Conservation (phyloP, 2,329 filamentous ascomycete species). For the Pestalotiopsis sp. region DNA sequence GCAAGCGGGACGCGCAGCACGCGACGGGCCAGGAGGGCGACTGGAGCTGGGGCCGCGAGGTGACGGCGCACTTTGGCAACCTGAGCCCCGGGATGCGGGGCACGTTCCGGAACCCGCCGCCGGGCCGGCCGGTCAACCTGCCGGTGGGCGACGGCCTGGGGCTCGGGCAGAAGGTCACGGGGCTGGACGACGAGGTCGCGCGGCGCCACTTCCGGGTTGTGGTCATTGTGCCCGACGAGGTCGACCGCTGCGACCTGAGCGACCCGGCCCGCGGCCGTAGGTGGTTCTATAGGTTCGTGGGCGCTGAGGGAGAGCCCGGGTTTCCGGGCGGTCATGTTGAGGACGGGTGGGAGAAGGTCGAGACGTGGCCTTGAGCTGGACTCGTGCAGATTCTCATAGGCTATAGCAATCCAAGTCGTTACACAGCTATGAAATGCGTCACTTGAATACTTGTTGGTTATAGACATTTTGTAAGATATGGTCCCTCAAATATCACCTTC, state of each 20-base stretch:
- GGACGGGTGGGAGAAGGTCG: constrained; percentile 66
- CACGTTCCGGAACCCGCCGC: constrained; percentile 72
- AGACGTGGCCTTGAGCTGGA: constrained; percentile 64
- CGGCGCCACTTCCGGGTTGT: constrained; percentile 79
- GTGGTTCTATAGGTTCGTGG: constrained; percentile 66
- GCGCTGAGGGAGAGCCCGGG: constrained; percentile 30
- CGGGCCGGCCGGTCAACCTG: constrained; percentile 62
- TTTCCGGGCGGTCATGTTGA: constrained; percentile 38
- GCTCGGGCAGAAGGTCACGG: constrained; percentile 67
- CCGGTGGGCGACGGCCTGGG: constrained; percentile 44
- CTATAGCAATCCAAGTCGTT: too few relatives aligned
- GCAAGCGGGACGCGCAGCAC: constrained; percentile 33
- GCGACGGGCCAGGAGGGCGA: constrained; percentile 38
- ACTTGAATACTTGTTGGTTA: too few relatives aligned
- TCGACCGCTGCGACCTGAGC: constrained; percentile 74
- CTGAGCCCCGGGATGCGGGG: constrained; percentile 79
- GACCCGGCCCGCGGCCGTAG: constrained; percentile 65
- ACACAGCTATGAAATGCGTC: too few relatives aligned
- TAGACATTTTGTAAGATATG: too few relatives aligned
- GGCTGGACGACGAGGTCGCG: constrained; percentile 71
- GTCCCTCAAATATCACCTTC: too few relatives aligned
- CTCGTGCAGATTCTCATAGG: too few relatives aligned
- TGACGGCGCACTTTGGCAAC: constrained; percentile 91
- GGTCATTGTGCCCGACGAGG: constrained; percentile 77
- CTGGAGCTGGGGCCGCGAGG: constrained; percentile 80